These are phyloP conservation scores for Lithospermum erythrorhizon DNA, from an alignment of 257 asterid genomes.

Conservation along the genomic window DNA sequence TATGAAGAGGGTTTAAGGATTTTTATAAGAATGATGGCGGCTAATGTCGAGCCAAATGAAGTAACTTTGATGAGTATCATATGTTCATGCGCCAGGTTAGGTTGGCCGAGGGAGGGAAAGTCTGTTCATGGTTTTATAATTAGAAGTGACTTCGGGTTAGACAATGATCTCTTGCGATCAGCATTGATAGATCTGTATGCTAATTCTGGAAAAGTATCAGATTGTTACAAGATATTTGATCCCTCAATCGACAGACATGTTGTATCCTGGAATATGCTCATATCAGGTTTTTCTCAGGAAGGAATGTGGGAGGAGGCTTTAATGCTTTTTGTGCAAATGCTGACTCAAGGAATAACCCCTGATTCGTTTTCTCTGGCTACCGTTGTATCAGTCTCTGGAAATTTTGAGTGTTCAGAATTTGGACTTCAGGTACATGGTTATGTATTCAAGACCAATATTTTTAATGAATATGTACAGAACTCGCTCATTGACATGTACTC, in stretches of 20 bases:
- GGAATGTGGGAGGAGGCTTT: conserved; percentile 48
- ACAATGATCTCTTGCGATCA: conserved; percentile 50
- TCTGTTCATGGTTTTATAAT: conserved; percentile 53
- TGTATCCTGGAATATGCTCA: conserved; percentile 78
- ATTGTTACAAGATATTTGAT: conserved; percentile 35
- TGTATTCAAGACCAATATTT: conserved; percentile 35
- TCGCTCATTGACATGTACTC: conserved; percentile 75
- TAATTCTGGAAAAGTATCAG: conserved; percentile 46
- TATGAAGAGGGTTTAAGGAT: conserved; percentile 36
- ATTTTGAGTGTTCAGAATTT: conserved; percentile 29
- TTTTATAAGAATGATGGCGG: conserved; percentile 35
- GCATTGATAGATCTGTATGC: conserved; percentile 73
- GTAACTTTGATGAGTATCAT: conserved; percentile 61
- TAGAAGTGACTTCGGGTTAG: conserved; percentile 31
- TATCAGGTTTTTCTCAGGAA: conserved; percentile 60
- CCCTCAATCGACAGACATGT: conserved; percentile 31
- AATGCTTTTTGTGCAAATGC: conserved; percentile 54
- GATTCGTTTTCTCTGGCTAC: conserved; percentile 70
- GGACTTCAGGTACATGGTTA: conserved; percentile 66
- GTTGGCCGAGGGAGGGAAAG: conserved; percentile 58
- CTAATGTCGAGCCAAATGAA: conserved; percentile 38
- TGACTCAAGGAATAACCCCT: conserved; percentile 35
- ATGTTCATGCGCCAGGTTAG: conserved; percentile 72
- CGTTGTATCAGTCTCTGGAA: conserved; percentile 66
- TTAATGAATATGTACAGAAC: conserved; percentile 58